Percentiles rank a stretch among this genome's conserved stretches.
Evolutionary conservation across 2,329 filamentous ascomycete genomes (phyloP).

Genomic region (Aureobasidium subglaciale): DNA sequence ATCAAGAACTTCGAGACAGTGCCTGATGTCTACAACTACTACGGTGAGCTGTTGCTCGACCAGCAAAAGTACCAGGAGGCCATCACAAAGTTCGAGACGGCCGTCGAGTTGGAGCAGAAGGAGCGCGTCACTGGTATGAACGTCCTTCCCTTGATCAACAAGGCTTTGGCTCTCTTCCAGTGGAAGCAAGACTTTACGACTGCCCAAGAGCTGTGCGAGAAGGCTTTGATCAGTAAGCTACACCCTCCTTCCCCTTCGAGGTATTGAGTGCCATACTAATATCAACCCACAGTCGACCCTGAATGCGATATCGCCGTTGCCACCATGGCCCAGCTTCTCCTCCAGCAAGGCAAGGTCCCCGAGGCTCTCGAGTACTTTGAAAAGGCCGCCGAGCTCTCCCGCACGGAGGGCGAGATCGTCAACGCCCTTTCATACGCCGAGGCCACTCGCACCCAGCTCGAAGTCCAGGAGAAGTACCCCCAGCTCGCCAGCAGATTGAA

Average conservation of each 20-base stretch:
- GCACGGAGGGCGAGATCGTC: slow-evolving; percentile 91
- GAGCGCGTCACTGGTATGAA: slow-evolving; percentile 94
- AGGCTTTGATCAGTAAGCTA: slow-evolving; percentile 83
- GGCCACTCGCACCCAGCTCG: slow-evolving; percentile 89
- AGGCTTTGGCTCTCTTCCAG: slow-evolving; percentile 92
- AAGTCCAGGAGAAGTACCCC: slow-evolving; percentile 53
- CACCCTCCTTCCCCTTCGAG: neutral
- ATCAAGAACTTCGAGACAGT: slow-evolving; percentile 98
- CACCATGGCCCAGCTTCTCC: slow-evolving; percentile 93
- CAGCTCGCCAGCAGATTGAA: slow-evolving; percentile 42
- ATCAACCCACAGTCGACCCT: slow-evolving; percentile 76
- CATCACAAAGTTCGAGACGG: slow-evolving; percentile 95
- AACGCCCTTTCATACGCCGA: slow-evolving; percentile 96
- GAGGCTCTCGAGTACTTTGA: slow-evolving; percentile 96
- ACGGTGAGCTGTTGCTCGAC: slow-evolving; percentile 91
- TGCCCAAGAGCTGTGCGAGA: slow-evolving; percentile 93
- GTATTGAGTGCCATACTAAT: slow-evolving; percentile 29
- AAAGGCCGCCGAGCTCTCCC: slow-evolving; percentile 84
- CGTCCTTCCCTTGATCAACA: slow-evolving; percentile 95
- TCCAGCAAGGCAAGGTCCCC: slow-evolving; percentile 95
- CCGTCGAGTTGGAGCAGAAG: slow-evolving; percentile 97
- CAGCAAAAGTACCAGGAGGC: slow-evolving; percentile 94
- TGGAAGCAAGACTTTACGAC: slow-evolving; percentile 96
- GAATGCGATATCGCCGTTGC: slow-evolving; percentile 98
- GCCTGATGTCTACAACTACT: slow-evolving; percentile 99